These are phyloP conservation scores for Saccharomyces hybrid DNA, from an alignment of 1,139 yeast species.

Conservation along the genomic window DNA sequence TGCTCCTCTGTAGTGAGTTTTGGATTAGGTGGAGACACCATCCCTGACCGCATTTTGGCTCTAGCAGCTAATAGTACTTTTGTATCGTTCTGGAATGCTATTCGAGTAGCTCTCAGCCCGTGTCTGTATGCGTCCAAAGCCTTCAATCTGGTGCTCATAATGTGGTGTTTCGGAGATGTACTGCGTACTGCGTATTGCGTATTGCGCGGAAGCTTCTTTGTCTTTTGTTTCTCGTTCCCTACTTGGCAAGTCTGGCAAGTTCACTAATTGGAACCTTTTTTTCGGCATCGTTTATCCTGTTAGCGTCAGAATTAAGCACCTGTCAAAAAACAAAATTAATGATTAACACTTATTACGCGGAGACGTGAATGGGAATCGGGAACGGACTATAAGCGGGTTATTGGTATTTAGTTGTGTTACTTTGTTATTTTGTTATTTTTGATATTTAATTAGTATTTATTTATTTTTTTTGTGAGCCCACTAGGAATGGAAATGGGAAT, in stretches of 20 bases:
- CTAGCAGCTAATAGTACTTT: slow-evolving; percentile 57
- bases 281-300: not conserved
- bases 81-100: slow-evolving; percentile 57
- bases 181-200: not conserved
- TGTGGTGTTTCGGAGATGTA: not conserved
- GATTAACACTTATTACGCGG: no score
- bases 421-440: not conserved
- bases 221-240: not conserved
- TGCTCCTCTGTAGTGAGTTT: slow-evolving; percentile 44
- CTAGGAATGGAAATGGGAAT: slow-evolving; percentile 8
- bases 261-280: not conserved
- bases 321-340: no score
- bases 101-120: slow-evolving; percentile 61
- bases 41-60: slow-evolving; percentile 53
- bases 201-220: not conserved
- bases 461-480: not conserved
- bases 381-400: no score
- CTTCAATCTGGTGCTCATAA: slow-evolving; percentile 5
- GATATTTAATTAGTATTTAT: not conserved
- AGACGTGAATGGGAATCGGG: no score
- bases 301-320: not conserved
- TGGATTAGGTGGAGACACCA: slow-evolving; percentile 38
- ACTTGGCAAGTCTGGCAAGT: not conserved
- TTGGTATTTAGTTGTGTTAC: not conserved
- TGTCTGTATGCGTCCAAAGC: slow-evolving; percentile 56